phyloP scores from a whole-genome alignment of 192 early-diverging fungal genomes.

The Coemansia sp. region DNA sequence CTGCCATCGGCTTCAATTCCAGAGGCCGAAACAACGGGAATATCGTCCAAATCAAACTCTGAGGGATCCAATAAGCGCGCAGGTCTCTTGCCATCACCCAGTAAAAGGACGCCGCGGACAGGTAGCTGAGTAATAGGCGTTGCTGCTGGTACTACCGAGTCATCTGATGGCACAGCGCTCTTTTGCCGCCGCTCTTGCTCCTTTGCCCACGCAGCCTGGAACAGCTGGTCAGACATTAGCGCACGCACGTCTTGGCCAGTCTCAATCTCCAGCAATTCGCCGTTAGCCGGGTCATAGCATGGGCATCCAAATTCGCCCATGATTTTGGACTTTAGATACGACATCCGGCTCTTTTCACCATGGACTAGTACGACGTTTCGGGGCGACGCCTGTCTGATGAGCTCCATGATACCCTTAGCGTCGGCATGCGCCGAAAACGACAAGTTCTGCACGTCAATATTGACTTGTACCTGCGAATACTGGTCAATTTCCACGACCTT shows the following conservation, averaged over 20 bases:
- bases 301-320: constrained; percentile 81
- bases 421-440: constrained; percentile 98
- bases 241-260: constrained; percentile 70
- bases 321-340: constrained; percentile 77
- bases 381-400: constrained; percentile 88
- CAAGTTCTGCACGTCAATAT: constrained; percentile 91
- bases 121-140: constrained; percentile 42
- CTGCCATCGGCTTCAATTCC: background rate
- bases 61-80: constrained; percentile 47
- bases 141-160: background rate
- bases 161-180: background rate
- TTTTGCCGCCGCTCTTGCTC: constrained; percentile 36
- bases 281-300: constrained; percentile 90
- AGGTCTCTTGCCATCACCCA: constrained; percentile 39
- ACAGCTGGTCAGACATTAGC: constrained; percentile 50
- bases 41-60: constrained; percentile 41
- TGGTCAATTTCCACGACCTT: constrained; percentile 84
- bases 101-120: constrained; percentile 43
- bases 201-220: constrained; percentile 40
- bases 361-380: constrained; percentile 94
- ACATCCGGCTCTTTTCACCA: constrained; percentile 92
- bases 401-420: constrained; percentile 95
- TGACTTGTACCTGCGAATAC: constrained; percentile 75
- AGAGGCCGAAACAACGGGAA: constrained; percentile 17
- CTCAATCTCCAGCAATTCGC: constrained; percentile 70